These are phyloP conservation scores for Tagetes patula DNA, from an alignment of 129 eudicot species.

Conservation along the genomic window DNA sequence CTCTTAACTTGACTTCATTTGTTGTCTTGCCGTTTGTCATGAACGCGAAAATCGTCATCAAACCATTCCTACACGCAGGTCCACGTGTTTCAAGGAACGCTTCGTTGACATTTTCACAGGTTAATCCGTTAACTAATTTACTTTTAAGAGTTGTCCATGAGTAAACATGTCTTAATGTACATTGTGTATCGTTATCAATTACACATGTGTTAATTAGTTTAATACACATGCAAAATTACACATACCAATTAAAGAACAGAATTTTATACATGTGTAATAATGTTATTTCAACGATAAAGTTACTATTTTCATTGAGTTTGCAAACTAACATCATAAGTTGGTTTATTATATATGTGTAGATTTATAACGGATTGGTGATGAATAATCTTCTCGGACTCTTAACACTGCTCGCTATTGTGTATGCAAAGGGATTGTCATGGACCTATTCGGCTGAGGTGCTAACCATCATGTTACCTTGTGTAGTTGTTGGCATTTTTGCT, in stretches of 20 bases:
- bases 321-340: neutral
- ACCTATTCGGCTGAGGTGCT: slow-evolving; percentile 57
- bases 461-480: slow-evolving; percentile 44
- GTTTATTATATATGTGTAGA: slow-evolving; percentile 30
- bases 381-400: slow-evolving; percentile 49
- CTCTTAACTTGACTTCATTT: slow-evolving; percentile 48
- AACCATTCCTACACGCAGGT: slow-evolving; percentile 24
- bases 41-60: slow-evolving; percentile 31
- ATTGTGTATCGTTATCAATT: neutral
- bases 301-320: no score
- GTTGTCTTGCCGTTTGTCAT: slow-evolving; percentile 45
- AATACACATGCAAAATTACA: no score
- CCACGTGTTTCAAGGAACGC: slow-evolving; percentile 30
- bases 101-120: slow-evolving; percentile 53
- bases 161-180: neutral
- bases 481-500: slow-evolving; percentile 41
- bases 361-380: slow-evolving; percentile 60
- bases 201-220: no score
- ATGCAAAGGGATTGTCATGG: slow-evolving; percentile 45
- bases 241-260: no score
- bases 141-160: no score
- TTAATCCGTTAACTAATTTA: neutral
- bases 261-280: no score
- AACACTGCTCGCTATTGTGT: slow-evolving; percentile 42
- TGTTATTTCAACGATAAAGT: no score